Base-by-base conservation (phyloP, 345 rosid genomes). In the Melaleuca alternifolia region DNA sequence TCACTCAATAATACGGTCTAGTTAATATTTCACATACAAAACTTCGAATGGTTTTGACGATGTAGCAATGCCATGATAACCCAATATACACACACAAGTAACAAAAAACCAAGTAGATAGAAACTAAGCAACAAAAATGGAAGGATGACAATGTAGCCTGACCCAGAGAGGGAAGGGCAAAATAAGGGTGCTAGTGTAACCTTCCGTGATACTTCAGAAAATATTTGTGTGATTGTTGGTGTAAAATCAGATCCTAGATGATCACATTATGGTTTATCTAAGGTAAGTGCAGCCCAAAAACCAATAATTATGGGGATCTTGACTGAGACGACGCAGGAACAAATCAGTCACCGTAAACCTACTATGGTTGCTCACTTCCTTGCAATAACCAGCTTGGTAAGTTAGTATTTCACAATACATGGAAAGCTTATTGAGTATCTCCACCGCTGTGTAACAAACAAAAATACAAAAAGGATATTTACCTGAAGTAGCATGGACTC, bases 401-500 rank as follows among this genome's bases (percentile, higher is more conserved):
- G 48, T 71, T 44, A 71, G 46, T 71, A 44, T 71, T 24, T 41
- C 46, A 71, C 81, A 71, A 37, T 71, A 71, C 14, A 71, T 37
- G 1, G 11, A 33, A 18, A 65, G 76, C 33, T 37, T 28, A 83
- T 48, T 51, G 26, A 50, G 21, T 15, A 83, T 50, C 54, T 50
- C 56, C 37, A 51, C 54, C 3, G 46, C 26, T 16, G 41, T 16
- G 54, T 5, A 46, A 44, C 28, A 28, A 18, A 85, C 26, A 84
- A 41, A 8, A 85, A 21, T 28, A 20, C 83, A 3, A 46, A 65
- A 11, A 28, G 52, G 57, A 48, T 3, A 37, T 23, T 88, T 90
- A 97, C 99, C 99, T 97, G 96, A 88, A 88, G 91, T 83, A 97
- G 95, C 99, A 97, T 96, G 7, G 96, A 93, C 89, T 93, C 99